Conservation (phyloP, 225 moss, liverwort and hornwort genomes). For the Physcomitrellopsis africana region DNA sequence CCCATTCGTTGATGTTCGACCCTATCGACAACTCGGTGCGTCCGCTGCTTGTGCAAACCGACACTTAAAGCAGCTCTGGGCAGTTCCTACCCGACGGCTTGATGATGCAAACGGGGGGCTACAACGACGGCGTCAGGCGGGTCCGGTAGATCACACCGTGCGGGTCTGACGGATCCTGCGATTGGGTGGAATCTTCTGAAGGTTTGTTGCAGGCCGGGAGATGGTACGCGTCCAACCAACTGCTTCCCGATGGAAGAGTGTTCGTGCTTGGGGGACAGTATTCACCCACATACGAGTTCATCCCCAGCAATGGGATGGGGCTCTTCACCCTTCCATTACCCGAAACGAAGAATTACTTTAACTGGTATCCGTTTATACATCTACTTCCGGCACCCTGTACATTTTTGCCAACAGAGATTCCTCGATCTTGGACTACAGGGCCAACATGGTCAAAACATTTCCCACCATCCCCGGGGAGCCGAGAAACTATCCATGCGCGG, state of each 20-base stretch:
- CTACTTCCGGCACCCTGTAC: slow-evolving; percentile 46
- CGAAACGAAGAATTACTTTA: slow-evolving; percentile 24
- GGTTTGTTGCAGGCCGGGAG: slow-evolving; percentile 21
- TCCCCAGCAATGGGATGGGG: slow-evolving; percentile 28
- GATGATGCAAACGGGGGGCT: slow-evolving; percentile 55
- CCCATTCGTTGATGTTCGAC: slow-evolving; percentile 56
- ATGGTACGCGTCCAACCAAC: slow-evolving; percentile 56
- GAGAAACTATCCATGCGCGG: slow-evolving; percentile 47
- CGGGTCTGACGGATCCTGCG: slow-evolving; percentile 29
- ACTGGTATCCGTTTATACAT: slow-evolving; percentile 39
- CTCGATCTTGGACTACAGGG: slow-evolving; percentile 31
- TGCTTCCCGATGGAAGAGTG: slow-evolving; percentile 43
- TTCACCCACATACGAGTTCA: slow-evolving; percentile 36
- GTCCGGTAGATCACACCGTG: slow-evolving; percentile 41
- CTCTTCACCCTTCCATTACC: slow-evolving; percentile 20
- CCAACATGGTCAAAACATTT: slow-evolving; percentile 34
- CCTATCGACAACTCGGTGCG: slow-evolving; percentile 27
- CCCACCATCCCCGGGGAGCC: slow-evolving; percentile 51
- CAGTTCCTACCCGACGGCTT: slow-evolving; percentile 52
- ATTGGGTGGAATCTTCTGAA: slow-evolving; percentile 47
- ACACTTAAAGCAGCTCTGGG: slow-evolving; percentile 62
- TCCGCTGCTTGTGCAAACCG: slow-evolving; percentile 41
- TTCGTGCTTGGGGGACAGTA: slow-evolving; percentile 40
- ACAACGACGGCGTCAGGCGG: slow-evolving; percentile 32
- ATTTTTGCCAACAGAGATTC: slow-evolving; percentile 52